Percentiles rank a stretch among this genome's conserved stretches.
Conservation (phyloP, 2,329 filamentous ascomycete genomes). For the Botrytis elliptica region DNA sequence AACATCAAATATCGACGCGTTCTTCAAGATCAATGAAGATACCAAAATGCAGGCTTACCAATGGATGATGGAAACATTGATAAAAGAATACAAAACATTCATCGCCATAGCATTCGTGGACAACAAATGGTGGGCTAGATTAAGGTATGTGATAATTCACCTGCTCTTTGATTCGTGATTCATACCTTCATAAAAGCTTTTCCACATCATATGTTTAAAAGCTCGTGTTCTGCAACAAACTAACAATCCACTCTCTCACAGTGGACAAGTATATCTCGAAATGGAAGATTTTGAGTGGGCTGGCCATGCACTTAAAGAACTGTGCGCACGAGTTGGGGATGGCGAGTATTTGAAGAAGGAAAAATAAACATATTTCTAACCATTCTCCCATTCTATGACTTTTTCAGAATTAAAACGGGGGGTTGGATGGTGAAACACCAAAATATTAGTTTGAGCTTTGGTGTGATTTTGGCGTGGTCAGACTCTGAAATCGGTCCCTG, state of each 20-base stretch:
- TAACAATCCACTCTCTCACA: constrained; percentile 39
- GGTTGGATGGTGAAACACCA: constrained; percentile 5
- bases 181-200: not conserved
- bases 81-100: constrained; percentile 68
- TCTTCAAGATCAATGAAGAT: constrained; percentile 34
- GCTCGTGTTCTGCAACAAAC: constrained; percentile 9
- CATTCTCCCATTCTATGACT: not conserved
- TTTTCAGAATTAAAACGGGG: not conserved
- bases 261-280: constrained; percentile 83
- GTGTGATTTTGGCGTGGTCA: constrained; percentile 1
- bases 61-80: constrained; percentile 58
- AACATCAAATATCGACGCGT: constrained; percentile 34
- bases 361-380: not conserved
- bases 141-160: constrained; percentile 41
- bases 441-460: not conserved
- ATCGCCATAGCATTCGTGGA: constrained; percentile 62
- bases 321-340: constrained; percentile 52
- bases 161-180: not conserved
- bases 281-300: constrained; percentile 73
- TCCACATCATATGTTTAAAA: not conserved
- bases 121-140: constrained; percentile 64
- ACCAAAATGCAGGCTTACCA: constrained; percentile 47
- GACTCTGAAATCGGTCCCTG: not conserved
- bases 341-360: constrained; percentile 36
- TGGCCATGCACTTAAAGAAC: constrained; percentile 44